Evolutionary conservation across 1,139 yeast species (phyloP), one percentile per base, ranked within the genome.

Genomic region (Pichia sp.): DNA sequence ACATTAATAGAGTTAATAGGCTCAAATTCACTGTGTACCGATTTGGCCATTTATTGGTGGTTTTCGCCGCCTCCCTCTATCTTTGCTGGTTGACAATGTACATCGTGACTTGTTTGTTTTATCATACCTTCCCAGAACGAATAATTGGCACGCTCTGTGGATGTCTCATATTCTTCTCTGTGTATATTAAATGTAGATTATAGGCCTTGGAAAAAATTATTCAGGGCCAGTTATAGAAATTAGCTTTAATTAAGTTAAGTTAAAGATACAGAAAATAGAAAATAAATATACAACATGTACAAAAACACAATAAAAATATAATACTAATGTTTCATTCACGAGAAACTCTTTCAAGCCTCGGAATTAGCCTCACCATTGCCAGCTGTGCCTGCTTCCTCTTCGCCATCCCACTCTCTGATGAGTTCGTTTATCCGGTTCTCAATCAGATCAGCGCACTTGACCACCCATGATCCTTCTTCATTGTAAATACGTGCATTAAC

Each of bases 401-500:
- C 49, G n/a, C n/a, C n/a, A 18, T 49, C 54, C 52, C 54, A 54
- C 34, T 48, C 39, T n/a, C 44, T 46, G 7, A 52, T 26, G 10
- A 46, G 23, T 10, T 54, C 52, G 25, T 55, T 46, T 53, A 54
- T 47, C n/a, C 47, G 46, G 5, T 72, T 68, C 65, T 88, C 93
- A 60, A 91, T 70, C 22, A 71, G 74, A 40, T 76, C 70, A 0
- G 98, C 95, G 69, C 90, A 96, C 54, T 80, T 77, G 62, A 83
- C 87, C 18, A 91, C 89, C 55, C 84, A 68, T 1, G 96, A 87
- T 0, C 95, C 96, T 66, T 87, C 96, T 63, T 89, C 95, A 63
- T 91, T 91, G 66, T 89, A 91, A n/a, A 80, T 79, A 57, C 84
- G 76, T 1, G 97, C 97, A 68, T 91, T 91, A 54, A 79, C 75